Evolutionary conservation across 495 filamentous ascomycete species (phyloP).

Genomic region (Penicillium alfredii): DNA sequence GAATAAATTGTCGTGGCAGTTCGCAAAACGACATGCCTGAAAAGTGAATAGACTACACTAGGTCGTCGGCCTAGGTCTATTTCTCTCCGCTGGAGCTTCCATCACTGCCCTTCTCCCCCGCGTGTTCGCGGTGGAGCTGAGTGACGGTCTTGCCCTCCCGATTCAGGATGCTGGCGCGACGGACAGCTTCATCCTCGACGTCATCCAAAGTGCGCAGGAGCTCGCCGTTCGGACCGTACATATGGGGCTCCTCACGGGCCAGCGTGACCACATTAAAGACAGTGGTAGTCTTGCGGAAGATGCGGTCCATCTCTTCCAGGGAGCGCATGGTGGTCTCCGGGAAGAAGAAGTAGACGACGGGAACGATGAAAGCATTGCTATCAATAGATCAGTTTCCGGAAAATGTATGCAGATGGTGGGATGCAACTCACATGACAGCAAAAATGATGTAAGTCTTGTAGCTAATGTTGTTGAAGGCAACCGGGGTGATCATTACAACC

Average conservation of each 20-base stretch:
- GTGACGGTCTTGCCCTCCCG: conserved; percentile 10
- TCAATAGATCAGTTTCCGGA: conserved; percentile 10
- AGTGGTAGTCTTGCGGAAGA: conserved; percentile 59
- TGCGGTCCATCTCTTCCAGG: conserved; percentile 70
- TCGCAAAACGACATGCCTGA: too few species aligned
- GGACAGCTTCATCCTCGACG: conserved; percentile 33
- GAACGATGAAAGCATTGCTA: conserved; percentile 64
- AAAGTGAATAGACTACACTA: too few species aligned
- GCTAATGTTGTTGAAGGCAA: conserved; percentile 54
- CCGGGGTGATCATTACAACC: conserved; percentile 60
- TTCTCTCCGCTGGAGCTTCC: conserved; percentile 27
- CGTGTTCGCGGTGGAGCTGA: conserved; percentile 17
- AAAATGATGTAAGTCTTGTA: conserved; percentile 67
- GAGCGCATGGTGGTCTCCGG: conserved; percentile 68
- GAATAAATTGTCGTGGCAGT: too few species aligned
- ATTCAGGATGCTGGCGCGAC: conserved; percentile 26
- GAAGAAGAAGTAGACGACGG: conserved; percentile 68
- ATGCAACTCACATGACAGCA: conserved; percentile 46
- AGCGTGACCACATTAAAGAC: conserved; percentile 54
- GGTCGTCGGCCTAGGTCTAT: too few species aligned
- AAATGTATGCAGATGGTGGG: background rate
- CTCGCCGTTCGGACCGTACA: conserved; percentile 68
- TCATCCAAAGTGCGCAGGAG: conserved; percentile 39
- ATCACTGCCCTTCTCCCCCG: conserved; percentile 28
- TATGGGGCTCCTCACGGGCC: conserved; percentile 54